These are phyloP conservation scores for Stentor coeruleus DNA, from an alignment of 73 alveolate genomes.

Conservation along the genomic window DNA sequence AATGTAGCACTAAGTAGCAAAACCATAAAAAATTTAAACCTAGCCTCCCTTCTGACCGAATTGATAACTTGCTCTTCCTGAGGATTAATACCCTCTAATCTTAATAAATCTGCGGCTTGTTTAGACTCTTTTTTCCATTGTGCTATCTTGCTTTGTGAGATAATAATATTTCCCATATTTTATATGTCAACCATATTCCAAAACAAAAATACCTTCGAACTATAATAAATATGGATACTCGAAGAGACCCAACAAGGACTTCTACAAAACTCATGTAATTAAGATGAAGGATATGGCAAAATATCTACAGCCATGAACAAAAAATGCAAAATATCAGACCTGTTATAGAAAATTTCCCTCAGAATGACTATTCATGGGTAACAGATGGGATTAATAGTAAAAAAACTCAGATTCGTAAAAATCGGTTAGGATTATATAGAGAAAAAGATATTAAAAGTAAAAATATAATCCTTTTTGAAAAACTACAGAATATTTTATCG, in stretches of 20 bases:
- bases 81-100: too few relatives aligned
- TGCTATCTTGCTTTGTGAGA: neutral
- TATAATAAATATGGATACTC: neutral
- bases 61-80: neutral
- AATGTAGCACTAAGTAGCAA: neutral
- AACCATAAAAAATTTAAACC: neutral
- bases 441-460: neutral
- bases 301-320: neutral
- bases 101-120: neutral
- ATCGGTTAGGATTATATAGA: neutral
- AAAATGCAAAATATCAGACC: neutral
- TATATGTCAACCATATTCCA: too few relatives aligned
- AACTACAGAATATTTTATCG: neutral
- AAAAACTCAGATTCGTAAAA: neutral
- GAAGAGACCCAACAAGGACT: slow-evolving; percentile 16
- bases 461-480: neutral
- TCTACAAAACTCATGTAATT: slow-evolving; percentile 8
- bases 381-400: neutral
- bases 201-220: too few relatives aligned
- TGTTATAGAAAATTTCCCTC: neutral
- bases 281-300: slow-evolving; percentile 5
- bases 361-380: neutral
- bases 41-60: neutral
- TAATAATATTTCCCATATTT: neutral
- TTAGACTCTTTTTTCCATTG: neutral